phyloP scores from a whole-genome alignment of 441 rosid species.

The Manihot esculenta region DNA sequence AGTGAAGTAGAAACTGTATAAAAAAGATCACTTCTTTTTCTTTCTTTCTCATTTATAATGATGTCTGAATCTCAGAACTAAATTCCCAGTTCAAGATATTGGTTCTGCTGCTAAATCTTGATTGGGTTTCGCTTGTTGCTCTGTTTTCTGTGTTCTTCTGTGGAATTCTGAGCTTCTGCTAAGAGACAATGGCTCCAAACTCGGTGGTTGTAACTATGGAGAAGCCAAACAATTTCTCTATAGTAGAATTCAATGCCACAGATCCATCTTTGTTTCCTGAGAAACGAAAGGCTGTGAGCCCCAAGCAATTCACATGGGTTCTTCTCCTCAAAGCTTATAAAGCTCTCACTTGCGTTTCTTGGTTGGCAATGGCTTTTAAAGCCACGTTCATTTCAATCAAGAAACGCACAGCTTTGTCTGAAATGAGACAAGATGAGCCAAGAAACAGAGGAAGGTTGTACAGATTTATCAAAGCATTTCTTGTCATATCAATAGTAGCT shows the following conservation, averaged over 20 bases:
- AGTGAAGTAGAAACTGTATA: slow-evolving; percentile 23
- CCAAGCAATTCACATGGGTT: slow-evolving; percentile 67
- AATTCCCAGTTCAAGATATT: slow-evolving; percentile 19
- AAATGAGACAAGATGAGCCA: slow-evolving; percentile 53
- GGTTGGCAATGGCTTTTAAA: slow-evolving; percentile 47
- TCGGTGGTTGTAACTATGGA: slow-evolving; percentile 65
- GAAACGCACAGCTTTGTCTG: slow-evolving; percentile 55
- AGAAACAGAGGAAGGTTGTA: slow-evolving; percentile 66
- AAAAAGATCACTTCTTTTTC: slow-evolving; percentile 14
- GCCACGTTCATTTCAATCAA: slow-evolving; percentile 45
- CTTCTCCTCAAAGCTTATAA: slow-evolving; percentile 66
- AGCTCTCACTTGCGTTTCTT: slow-evolving; percentile 56
- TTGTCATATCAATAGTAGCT: slow-evolving; percentile 55
- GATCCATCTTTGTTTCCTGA: slow-evolving; percentile 49
- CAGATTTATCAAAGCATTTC: slow-evolving; percentile 66
- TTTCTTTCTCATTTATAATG: slow-evolving; percentile 23
- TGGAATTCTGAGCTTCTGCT: not conserved
- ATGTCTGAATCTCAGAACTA: slow-evolving; percentile 22
- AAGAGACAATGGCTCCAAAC: slow-evolving; percentile 54
- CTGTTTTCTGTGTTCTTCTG: not conserved
- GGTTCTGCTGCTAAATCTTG: slow-evolving; percentile 20
- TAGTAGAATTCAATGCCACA: slow-evolving; percentile 50
- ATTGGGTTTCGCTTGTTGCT: slow-evolving; percentile 21
- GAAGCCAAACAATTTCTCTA: slow-evolving; percentile 55
- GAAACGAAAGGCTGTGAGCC: slow-evolving; percentile 58